A percentile compares a stretch with the other conserved stretches of the same genome.
Evolutionary conservation across 805 yeast species (phyloP).

Genomic region (Yarrowia sp.): DNA sequence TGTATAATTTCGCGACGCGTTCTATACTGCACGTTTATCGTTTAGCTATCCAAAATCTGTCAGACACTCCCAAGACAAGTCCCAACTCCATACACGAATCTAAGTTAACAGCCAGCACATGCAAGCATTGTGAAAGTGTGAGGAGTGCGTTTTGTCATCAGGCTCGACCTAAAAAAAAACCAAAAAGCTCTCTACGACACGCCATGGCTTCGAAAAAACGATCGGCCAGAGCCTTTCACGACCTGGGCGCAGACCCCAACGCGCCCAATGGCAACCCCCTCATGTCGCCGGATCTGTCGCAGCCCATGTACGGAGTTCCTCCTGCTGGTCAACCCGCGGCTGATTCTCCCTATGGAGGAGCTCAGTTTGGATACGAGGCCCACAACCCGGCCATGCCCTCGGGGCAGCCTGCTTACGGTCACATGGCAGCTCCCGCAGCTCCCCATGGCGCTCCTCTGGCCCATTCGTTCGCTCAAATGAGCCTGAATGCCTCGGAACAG

Average conservation of each 20-base stretch:
- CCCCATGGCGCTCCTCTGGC: conserved; percentile 35
- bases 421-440: not conserved
- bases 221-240: conserved; percentile 38
- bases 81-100: conserved; percentile 5
- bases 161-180: not conserved
- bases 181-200: not conserved
- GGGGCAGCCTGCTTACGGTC: not conserved
- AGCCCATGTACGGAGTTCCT: conserved; percentile 76
- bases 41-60: not conserved
- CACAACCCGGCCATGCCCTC: not conserved
- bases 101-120: conserved; percentile 32
- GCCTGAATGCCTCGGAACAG: conserved; percentile 12
- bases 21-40: not conserved
- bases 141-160: not conserved
- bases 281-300: conserved; percentile 44
- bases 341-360: conserved; percentile 87
- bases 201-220: conserved; percentile 36
- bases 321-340: conserved; percentile 49
- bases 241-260: conserved; percentile 26
- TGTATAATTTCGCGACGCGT: conserved; percentile 9
- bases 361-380: conserved; percentile 84
- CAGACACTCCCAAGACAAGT: no score
- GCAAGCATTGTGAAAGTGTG: conserved; percentile 12
- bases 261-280: conserved; percentile 23
- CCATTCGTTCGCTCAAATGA: conserved; percentile 35